Conservation (phyloP, 2,329 filamentous ascomycete species). For the Claviceps digitariae region DNA sequence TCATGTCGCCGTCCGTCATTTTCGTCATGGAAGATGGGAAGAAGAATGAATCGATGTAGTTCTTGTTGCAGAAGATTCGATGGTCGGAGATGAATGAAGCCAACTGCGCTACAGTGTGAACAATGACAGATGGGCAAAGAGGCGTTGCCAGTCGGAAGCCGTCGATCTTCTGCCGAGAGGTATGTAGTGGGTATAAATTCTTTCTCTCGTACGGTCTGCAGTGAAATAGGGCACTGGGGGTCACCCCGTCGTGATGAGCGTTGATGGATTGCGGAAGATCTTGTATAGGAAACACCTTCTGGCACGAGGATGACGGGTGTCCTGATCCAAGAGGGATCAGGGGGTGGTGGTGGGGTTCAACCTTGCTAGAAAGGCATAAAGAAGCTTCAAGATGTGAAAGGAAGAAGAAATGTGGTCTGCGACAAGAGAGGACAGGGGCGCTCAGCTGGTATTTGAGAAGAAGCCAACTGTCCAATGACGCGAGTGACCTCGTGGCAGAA, state of each 20-base stretch:
- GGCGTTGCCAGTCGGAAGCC: neutral
- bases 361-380: constrained; percentile 1
- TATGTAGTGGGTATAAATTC: neutral
- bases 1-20: constrained; percentile 22
- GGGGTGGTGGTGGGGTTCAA: constrained; percentile 5
- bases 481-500: neutral
- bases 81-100: neutral
- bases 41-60: neutral
- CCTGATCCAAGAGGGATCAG: constrained; percentile 7
- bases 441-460: no score
- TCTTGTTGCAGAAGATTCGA: neutral
- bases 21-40: constrained; percentile 1
- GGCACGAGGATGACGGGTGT: neutral
- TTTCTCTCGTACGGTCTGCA: neutral
- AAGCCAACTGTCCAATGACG: neutral
- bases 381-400: neutral
- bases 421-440: neutral
- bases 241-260: neutral
- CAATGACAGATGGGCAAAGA: neutral
- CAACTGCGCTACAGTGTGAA: neutral
- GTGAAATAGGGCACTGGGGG: neutral
- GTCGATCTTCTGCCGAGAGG: neutral
- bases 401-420: neutral
- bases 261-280: neutral
- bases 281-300: constrained; percentile 1